phyloP scores from a whole-genome alignment of 257 asterid genomes.

The Solanum arcanum region DNA sequence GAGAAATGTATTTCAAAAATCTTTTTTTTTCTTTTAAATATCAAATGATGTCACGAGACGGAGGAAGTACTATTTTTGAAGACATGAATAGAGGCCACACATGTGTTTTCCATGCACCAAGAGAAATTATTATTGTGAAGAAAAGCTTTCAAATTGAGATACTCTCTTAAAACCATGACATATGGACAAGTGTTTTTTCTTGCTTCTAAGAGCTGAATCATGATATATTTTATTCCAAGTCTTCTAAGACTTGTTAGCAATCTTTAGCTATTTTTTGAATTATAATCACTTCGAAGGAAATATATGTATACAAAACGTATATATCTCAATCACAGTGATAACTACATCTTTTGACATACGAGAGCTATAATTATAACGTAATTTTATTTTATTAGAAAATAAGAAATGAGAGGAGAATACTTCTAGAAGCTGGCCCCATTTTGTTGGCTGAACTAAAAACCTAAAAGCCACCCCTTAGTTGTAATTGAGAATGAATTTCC shows the following conservation, averaged over 20 bases:
- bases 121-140: neutral
- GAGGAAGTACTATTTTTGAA: neutral
- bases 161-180: neutral
- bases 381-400: neutral
- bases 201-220: neutral
- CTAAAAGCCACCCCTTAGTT: neutral
- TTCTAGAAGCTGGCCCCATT: constrained; percentile 1
- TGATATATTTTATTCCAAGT: neutral
- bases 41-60: neutral
- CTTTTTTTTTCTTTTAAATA: too few relatives aligned
- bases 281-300: neutral
- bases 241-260: neutral
- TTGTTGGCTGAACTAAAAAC: constrained; percentile 2
- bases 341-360: neutral
- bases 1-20: neutral
- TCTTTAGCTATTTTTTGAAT: neutral
- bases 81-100: neutral
- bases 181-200: neutral
- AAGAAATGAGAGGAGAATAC: neutral
- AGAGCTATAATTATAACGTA: neutral
- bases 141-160: neutral
- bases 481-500: neutral
- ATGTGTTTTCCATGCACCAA: neutral
- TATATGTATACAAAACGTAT: neutral
- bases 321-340: neutral